Base-by-base conservation (phyloP, 176 grass and related monocot species). In the Zea mays region DNA sequence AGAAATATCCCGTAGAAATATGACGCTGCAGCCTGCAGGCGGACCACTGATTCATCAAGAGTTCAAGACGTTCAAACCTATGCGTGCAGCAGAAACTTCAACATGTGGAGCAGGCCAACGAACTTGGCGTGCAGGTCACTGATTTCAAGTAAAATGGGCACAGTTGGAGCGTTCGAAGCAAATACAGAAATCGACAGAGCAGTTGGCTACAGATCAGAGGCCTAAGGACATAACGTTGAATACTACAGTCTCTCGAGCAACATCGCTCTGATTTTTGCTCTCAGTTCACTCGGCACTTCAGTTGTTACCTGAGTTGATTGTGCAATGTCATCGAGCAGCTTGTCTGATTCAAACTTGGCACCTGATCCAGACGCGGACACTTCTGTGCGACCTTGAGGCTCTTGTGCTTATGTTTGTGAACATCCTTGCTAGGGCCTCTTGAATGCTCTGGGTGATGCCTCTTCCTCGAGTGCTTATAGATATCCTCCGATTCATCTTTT, bases 211-310 rank as follows among this genome's bases (percentile, higher is more conserved):
- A 16, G 5, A 27, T 40, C 33, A 52, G 21, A 69, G 10, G 5
- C 4, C 11, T 13, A 40, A 60, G 14, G 45, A 13, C 67, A 68
- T 41, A 79, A 42, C 33, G 21, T 11, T 52, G 27, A 27, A 6
- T 36, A 70, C 66, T 88, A 98, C 72, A 92, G 11, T 15, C 85
- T 92, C 72, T 94, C 80, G 12, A 86, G 60, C 41, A 98, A 66
- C 96, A 98, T 98, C 0, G 92, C 89, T 85, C 87, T 89, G 46
- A 92, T 86, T 88, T 94, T 98, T 19, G 89, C 89, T 74, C 92
- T 90, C 33, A 98, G 78, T 6, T 90, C 92, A 45, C 37, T 85
- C 3, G 96, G 78, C 21, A 94, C 83, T 48, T 92, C 85, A 45
- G 89, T 74, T 80, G 79, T 58, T 15, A 55, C 79, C 55, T 83